Percentiles rank a stretch among this genome's conserved stretches.
Evolutionary conservation across 73 alveolate genomes (phyloP).

Genomic region (Urostyla sp.): DNA sequence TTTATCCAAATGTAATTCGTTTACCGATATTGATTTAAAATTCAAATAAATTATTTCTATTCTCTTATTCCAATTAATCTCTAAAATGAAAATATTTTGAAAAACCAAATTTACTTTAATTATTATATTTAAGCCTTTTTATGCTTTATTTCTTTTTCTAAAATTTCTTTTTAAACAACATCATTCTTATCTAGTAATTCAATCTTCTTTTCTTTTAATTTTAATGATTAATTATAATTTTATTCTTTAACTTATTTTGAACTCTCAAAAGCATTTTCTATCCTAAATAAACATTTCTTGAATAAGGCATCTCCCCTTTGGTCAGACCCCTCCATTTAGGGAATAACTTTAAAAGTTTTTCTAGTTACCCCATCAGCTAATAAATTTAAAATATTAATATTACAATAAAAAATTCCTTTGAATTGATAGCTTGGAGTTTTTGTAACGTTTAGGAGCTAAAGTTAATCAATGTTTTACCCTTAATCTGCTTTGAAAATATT

Average conservation of each 20-base stretch:
- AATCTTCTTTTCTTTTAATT: conserved; percentile 28
- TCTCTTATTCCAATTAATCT: conserved; percentile 51
- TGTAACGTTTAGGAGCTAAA: too few relatives aligned
- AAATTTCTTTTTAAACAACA: neutral
- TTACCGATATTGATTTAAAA: conserved; percentile 53
- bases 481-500: too few relatives aligned
- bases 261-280: conserved; percentile 53
- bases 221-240: neutral
- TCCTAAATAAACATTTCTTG: conserved; percentile 56
- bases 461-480: too few relatives aligned
- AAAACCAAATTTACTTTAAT: too few relatives aligned
- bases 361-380: conserved; percentile 58
- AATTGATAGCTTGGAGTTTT: too few relatives aligned
- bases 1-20: conserved; percentile 61
- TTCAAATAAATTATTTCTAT: conserved; percentile 49
- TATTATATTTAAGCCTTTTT: neutral
- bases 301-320: neutral
- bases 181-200: conserved; percentile 2
- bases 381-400: too few relatives aligned
- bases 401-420: too few relatives aligned
- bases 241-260: neutral
- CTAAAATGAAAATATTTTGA: too few relatives aligned
- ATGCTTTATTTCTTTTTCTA: neutral
- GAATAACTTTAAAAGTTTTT: conserved; percentile 46
- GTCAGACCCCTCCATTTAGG: neutral